Evolutionary conservation across 352 stramenopile genomes (phyloP).

Genomic region (Aphanomyces cochlioides): DNA sequence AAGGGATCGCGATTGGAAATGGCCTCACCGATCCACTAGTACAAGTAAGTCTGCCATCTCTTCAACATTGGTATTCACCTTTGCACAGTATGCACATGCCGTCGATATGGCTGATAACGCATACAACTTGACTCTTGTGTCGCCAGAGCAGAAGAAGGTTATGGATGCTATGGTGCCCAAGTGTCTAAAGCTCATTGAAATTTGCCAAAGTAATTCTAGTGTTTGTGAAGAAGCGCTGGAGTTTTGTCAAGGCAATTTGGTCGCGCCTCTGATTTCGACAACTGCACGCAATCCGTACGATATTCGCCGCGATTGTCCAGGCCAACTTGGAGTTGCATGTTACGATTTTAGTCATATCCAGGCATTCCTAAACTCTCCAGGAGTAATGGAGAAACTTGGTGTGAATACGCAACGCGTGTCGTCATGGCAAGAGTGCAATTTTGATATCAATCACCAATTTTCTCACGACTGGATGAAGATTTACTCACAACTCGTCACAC

Average conservation of each 20-base stretch:
- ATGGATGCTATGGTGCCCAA: constrained; percentile 48
- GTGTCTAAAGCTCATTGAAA: constrained; percentile 42
- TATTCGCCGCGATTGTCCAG: constrained; percentile 52
- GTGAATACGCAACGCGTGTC: constrained; percentile 40
- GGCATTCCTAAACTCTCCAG: constrained; percentile 52
- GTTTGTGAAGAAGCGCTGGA: constrained; percentile 45
- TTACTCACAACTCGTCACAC: constrained; percentile 77
- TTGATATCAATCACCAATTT: constrained; percentile 89
- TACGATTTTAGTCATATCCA: constrained; percentile 67
- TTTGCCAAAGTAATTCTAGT: constrained; percentile 47
- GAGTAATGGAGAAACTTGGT: constrained; percentile 34
- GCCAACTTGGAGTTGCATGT: constrained; percentile 31
- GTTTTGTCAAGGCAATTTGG: constrained; percentile 43
- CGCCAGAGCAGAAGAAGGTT: constrained; percentile 38
- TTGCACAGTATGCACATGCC: constrained; percentile 36
- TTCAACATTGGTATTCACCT: background rate
- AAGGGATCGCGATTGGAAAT: constrained; percentile 77
- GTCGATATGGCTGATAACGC: constrained; percentile 78
- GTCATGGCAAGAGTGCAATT: constrained; percentile 90
- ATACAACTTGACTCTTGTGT: constrained; percentile 65
- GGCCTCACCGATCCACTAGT: constrained; percentile 60
- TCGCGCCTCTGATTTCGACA: constrained; percentile 44
- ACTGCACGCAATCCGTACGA: constrained; percentile 70
- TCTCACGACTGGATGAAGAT: constrained; percentile 89
- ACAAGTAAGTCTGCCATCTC: constrained; percentile 33